Conservation (phyloP, 768 basidiomycete genomes). For the Fibroporia radiculosa region DNA sequence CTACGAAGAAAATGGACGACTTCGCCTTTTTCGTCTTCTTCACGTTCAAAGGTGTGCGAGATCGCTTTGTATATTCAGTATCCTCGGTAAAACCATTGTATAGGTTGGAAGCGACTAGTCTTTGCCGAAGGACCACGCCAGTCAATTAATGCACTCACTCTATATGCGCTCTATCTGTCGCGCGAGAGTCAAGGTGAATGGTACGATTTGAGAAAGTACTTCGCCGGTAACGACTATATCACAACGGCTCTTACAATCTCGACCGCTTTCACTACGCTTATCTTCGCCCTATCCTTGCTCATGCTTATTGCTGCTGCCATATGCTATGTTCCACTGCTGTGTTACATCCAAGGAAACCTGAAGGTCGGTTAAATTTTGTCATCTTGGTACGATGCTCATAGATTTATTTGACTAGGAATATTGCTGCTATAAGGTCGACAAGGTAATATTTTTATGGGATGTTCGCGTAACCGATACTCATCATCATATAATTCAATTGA, state of each 20-base stretch:
- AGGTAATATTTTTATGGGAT: conserved; percentile 43
- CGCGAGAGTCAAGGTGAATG: conserved; percentile 43
- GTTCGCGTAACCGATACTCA: conserved; percentile 9
- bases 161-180: conserved; percentile 81
- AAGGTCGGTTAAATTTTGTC: conserved; percentile 49
- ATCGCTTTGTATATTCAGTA: neutral
- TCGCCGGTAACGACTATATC: conserved; percentile 54
- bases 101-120: conserved; percentile 83
- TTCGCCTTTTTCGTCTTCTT: conserved; percentile 99
- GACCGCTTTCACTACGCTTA: conserved; percentile 82
- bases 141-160: conserved; percentile 93
- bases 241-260: conserved; percentile 83
- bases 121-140: conserved; percentile 96
- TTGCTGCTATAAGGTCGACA: conserved; percentile 98
- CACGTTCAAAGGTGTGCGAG: conserved; percentile 85
- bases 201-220: conserved; percentile 75
- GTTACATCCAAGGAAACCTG: conserved; percentile 93
- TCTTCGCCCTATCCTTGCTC: conserved; percentile 80
- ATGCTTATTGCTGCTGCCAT: conserved; percentile 79
- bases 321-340: conserved; percentile 88
- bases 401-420: conserved; percentile 58
- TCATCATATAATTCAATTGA: conserved; percentile 1
- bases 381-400: neutral
- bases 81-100: neutral
- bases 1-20: conserved; percentile 93